Conservation (phyloP, 768 basidiomycete genomes). For the Cyclocybe aegerita region DNA sequence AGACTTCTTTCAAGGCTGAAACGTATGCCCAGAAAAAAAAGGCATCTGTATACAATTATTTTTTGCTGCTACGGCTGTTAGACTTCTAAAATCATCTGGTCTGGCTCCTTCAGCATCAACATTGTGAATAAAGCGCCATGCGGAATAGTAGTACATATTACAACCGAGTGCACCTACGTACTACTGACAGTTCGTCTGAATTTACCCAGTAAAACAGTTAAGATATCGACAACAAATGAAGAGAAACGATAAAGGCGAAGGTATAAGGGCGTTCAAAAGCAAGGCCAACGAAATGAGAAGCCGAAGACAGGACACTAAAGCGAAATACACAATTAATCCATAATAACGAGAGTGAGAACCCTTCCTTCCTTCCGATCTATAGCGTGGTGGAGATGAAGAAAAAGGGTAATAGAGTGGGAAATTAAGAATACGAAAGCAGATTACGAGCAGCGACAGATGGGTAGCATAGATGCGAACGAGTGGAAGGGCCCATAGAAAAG, state of each 20-base stretch:
- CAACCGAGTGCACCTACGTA: too few species aligned
- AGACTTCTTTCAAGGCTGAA: too few species aligned
- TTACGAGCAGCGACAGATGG: background rate
- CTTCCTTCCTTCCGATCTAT: conserved; percentile 6
- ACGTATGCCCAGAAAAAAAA: too few species aligned
- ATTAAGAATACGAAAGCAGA: conserved; percentile 2
- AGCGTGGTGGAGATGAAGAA: conserved; percentile 5
- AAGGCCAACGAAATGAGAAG: conserved; percentile 4
- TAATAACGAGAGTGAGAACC: conserved; percentile 8
- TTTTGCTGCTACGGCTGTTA: too few species aligned
- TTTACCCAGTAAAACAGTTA: conserved; percentile 16
- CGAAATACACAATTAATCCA: background rate
- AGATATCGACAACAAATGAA: conserved; percentile 2
- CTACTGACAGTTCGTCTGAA: background rate
- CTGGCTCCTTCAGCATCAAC: too few species aligned
- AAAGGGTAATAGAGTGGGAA: background rate
- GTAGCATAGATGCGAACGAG: background rate
- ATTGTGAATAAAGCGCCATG: too few species aligned
- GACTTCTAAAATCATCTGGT: too few species aligned
- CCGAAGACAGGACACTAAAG: conserved; percentile 1
- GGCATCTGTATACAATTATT: too few species aligned
- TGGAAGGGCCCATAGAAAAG: background rate
- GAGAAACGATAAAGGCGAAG: background rate
- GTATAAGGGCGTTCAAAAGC: conserved; percentile 1
- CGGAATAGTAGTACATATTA: too few species aligned